Base-by-base conservation (phyloP, 2,329 filamentous ascomycete genomes). In the Colletotrichum sojae region DNA sequence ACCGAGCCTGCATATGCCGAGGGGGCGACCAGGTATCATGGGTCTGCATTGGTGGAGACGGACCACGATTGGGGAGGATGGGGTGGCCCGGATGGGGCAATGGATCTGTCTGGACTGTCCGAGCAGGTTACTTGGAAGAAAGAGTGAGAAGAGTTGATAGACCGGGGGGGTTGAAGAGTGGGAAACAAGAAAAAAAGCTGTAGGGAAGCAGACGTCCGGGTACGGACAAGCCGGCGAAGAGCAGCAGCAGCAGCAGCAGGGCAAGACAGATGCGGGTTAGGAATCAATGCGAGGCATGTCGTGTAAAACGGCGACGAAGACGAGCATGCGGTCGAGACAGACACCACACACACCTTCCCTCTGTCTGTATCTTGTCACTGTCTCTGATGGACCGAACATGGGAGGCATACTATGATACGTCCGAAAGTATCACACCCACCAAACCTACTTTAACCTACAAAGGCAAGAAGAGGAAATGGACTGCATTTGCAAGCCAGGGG, bases 1-100 rank as follows among this genome's bases (percentile, higher is more conserved):
- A 56, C 31, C 43, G 31, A 61, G 55, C 66, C 71, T 80, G 80
- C 80, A 81, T 79, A 79, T 82, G 80, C 80, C 78, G 79, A 80
- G 77, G 76, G 31, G 75, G 76, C 74, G 58, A 70, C 54, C 40
- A 36, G 31, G 31, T 36, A 68, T 66, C 64, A 71, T 56, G 67
- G 64, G 61, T 67, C 31, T 31, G 67, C 52, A 78, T 79, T 77
- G 76, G 78, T 78, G 75, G 78, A 76, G 67, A 72, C 10, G 71
- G 70, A 60, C 71, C 51, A 62, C 70, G 72, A 71, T 73, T 73
- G 74, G 74, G 73, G 75, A 70, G 69, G 31, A 36, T 36, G 31
- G 74, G 69, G 71, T 67, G 71, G 68, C 68, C 74, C 74, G 68
- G 64, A 73, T 73, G 72, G 48, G 69, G 69, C 57, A 71, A 64